Evolutionary conservation across 1,139 yeast genomes (phyloP).

Genomic region (Wickerhamomyces sp.): DNA sequence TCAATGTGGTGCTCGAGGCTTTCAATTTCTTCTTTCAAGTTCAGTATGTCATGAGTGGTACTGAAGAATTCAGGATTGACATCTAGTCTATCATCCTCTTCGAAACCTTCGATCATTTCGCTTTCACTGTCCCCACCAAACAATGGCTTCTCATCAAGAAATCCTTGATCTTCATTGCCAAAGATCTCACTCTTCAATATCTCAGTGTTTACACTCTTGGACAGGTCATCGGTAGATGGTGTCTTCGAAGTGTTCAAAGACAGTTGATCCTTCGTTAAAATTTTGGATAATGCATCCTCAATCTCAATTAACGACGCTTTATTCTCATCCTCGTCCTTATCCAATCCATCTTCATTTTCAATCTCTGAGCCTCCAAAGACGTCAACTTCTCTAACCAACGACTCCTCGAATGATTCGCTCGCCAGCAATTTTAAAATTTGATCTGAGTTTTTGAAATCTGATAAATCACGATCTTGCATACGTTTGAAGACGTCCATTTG

Average conservation of each 20-base stretch:
- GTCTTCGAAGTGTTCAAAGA: constrained; percentile 1
- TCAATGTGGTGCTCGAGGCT: constrained; percentile 54
- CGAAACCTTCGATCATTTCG: constrained; percentile 17
- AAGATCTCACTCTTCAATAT: constrained; percentile 17
- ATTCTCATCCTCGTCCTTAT: neutral
- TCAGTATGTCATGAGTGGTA: constrained; percentile 29
- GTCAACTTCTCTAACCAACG: constrained; percentile 20
- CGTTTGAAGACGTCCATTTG: constrained; percentile 48
- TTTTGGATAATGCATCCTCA: constrained; percentile 65
- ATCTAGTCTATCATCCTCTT: constrained; percentile 12
- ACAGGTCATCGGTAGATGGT: neutral
- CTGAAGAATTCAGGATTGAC: constrained; percentile 17
- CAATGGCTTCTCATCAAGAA: constrained; percentile 20
- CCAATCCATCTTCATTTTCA: constrained; percentile 4
- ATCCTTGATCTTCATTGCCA: constrained; percentile 20
- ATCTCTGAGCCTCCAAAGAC: constrained; percentile 4
- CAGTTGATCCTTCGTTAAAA: constrained; percentile 33
- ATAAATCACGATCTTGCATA: constrained; percentile 47
- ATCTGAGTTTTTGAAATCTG: constrained; percentile 52
- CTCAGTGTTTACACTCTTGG: constrained; percentile 1
- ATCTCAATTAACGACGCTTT: constrained; percentile 43
- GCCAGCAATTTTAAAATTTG: constrained; percentile 42
- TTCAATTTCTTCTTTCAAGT: constrained; percentile 62
- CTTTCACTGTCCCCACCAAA: constrained; percentile 20
- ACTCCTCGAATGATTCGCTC: constrained; percentile 29